Percentiles rank a stretch among this genome's conserved stretches.
Evolutionary conservation across 2,329 filamentous ascomycete species (phyloP).

Genomic region (Trichoderma sp.): DNA sequence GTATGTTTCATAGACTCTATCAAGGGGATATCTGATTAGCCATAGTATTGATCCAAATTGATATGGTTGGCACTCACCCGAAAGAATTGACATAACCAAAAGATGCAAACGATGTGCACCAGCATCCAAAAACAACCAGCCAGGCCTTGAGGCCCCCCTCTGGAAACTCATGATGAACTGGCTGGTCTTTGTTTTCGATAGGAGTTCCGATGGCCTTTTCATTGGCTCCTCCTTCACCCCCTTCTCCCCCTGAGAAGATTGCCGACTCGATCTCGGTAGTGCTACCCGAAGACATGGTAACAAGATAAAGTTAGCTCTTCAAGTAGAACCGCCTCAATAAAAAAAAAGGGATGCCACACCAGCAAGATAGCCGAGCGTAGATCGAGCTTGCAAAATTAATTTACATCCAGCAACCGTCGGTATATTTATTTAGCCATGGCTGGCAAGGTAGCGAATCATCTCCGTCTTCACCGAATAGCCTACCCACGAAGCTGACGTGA

Average conservation of each 20-base stretch:
- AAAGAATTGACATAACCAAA: conserved; percentile 21
- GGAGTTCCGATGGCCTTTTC: neutral
- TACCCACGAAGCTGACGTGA: neutral
- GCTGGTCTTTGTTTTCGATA: neutral
- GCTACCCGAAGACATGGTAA: conserved; percentile 14
- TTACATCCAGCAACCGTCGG: neutral
- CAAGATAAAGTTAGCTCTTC: neutral
- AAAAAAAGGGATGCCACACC: neutral
- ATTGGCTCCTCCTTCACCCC: neutral
- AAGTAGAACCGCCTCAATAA: neutral
- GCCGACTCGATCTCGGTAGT: conserved; percentile 22
- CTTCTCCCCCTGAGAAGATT: neutral
- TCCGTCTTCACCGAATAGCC: conserved; percentile 8
- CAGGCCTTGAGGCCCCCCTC: conserved; percentile 16
- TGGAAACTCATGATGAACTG: neutral
- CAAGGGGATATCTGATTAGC: neutral
- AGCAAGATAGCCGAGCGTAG: conserved; percentile 13
- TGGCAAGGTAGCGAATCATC: neutral
- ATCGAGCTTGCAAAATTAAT: neutral
- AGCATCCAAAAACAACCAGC: conserved; percentile 20
- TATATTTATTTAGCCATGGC: neutral
- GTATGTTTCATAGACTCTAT: conserved; percentile 22
- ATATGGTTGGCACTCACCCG: neutral
- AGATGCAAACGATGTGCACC: conserved; percentile 9
- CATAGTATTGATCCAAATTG: neutral